These are phyloP conservation scores for Yarrowia sp. DNA, from an alignment of 805 yeast genomes.

Conservation along the genomic window DNA sequence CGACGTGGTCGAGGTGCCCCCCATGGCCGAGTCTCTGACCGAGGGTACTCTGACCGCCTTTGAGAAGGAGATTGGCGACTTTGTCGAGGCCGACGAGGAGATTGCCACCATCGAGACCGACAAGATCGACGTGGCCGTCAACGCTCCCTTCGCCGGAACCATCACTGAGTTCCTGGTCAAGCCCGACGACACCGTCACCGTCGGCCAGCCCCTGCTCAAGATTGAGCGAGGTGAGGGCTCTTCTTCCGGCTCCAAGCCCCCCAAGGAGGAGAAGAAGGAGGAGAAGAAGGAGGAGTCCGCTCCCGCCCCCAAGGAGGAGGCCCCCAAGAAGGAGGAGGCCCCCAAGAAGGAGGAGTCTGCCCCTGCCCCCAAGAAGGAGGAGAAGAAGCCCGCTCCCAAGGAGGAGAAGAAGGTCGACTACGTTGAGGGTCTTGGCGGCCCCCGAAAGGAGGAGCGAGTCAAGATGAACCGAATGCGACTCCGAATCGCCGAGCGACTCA, in stretches of 20 bases:
- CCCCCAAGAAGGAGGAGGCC: slow-evolving; percentile 48
- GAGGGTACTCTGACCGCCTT: slow-evolving; percentile 87
- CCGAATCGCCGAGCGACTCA: slow-evolving; percentile 98
- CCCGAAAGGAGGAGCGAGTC: slow-evolving; percentile 88
- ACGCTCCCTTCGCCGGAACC: slow-evolving; percentile 91
- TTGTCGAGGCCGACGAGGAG: slow-evolving; percentile 82
- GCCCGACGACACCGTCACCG: slow-evolving; percentile 92
- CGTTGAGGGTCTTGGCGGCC: slow-evolving; percentile 56
- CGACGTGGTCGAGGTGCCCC: slow-evolving; percentile 83
- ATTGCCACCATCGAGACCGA: slow-evolving; percentile 98
- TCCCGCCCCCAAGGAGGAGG: slow-evolving; percentile 47
- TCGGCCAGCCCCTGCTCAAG: slow-evolving; percentile 89
- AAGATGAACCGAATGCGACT: slow-evolving; percentile 99
- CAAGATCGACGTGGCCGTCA: slow-evolving; percentile 96
- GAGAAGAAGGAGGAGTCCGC: slow-evolving; percentile 48
- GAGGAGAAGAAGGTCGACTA: slow-evolving; percentile 47
- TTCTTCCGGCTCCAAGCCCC: slow-evolving; percentile 54
- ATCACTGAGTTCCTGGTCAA: slow-evolving; percentile 80
- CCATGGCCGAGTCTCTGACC: slow-evolving; percentile 97
- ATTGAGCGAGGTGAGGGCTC: slow-evolving; percentile 80
- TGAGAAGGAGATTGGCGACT: slow-evolving; percentile 78
- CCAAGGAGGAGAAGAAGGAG: slow-evolving; percentile 45
- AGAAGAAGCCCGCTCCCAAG: slow-evolving; percentile 44
- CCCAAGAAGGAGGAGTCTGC: slow-evolving; percentile 42
- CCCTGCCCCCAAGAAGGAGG: slow-evolving; percentile 40